Evolutionary conservation across 169 alveolate species (phyloP), one percentile per base, ranked within the genome.

Genomic region (Plasmodium blacklocki): DNA sequence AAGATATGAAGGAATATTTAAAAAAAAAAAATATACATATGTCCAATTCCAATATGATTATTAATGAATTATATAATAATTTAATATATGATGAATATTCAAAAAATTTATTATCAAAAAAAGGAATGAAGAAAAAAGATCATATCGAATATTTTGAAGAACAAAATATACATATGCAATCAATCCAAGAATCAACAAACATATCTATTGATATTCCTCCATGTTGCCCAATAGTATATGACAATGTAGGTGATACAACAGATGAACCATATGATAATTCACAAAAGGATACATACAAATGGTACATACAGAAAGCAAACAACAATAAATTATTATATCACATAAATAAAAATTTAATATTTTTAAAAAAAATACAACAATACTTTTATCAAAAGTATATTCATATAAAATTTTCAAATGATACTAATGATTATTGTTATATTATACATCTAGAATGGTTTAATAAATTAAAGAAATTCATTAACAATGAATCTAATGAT

Each of bases 361-460:
- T 76, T 39, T 15, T 76, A 21, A 76, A 76, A 76, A 76, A 71
- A 64, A 76, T 76, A 66, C 89, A 76, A 76, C 58, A 76, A 76
- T 76, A 76, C 64, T 76, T 76, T 52, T 76, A 63, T 43, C 45
- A 62, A 68, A 76, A 76, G 52, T 76, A 76, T 76, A 76, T 76
- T 76, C 23, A 76, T 12, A 76, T 76, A 14, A 76, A 58, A 76
- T 76, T 76, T 70, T 72, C 78, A 64, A 49, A 76, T 76, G 89
- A 76, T 43, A 26, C 45, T 12, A 66, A 43, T 76, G 56, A 76
- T 56, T 58, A 64, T 45, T 70, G 43, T 43, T 76, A 76, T 64
- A 63, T 64, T 47, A 29, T 76, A 58, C 67, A 76, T 59, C 15
- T 76, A 8, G 76, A 76, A 3, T 76, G 89, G 89, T 76, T 76